Evolutionary conservation across 2,329 filamentous ascomycete species (phyloP).

Genomic region (Talaromyces sp.): DNA sequence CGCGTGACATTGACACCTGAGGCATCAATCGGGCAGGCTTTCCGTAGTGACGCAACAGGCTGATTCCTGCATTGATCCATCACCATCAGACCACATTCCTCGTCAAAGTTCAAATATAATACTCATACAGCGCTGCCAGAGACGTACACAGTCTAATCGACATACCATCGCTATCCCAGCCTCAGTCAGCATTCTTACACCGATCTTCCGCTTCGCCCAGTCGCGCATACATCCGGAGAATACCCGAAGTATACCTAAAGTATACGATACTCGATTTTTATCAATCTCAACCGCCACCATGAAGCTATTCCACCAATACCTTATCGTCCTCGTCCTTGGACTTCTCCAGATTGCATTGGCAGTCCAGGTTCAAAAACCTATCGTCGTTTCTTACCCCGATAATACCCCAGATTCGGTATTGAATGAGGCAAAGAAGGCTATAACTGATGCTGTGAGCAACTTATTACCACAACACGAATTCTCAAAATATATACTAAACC

Average conservation of each 20-base stretch:
- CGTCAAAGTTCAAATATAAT: background rate
- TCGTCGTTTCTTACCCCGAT: conserved; percentile 74
- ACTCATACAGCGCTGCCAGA: background rate
- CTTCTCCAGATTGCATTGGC: conserved; percentile 58
- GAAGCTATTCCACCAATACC: conserved; percentile 57
- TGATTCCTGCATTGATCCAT: background rate
- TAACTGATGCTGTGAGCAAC: conserved; percentile 58
- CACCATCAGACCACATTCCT: background rate
- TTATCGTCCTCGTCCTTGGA: conserved; percentile 56
- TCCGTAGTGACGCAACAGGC: conserved; percentile 18
- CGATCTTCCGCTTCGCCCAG: background rate
- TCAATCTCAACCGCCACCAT: conserved; percentile 45
- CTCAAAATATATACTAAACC: conserved; percentile 18
- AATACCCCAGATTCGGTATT: conserved; percentile 66
- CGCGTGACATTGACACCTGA: conserved; percentile 14
- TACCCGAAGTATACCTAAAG: background rate
- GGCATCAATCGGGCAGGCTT: background rate
- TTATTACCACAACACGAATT: background rate
- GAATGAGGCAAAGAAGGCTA: conserved; percentile 66
- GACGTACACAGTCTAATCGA: background rate
- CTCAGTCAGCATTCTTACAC: background rate
- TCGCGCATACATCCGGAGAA: background rate
- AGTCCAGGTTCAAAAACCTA: conserved; percentile 58
- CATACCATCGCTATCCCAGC: background rate
- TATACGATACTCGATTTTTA: background rate